Evolutionary conservation across 2,329 filamentous ascomycete genomes (phyloP).

Genomic region (Calonectria honghensis): DNA sequence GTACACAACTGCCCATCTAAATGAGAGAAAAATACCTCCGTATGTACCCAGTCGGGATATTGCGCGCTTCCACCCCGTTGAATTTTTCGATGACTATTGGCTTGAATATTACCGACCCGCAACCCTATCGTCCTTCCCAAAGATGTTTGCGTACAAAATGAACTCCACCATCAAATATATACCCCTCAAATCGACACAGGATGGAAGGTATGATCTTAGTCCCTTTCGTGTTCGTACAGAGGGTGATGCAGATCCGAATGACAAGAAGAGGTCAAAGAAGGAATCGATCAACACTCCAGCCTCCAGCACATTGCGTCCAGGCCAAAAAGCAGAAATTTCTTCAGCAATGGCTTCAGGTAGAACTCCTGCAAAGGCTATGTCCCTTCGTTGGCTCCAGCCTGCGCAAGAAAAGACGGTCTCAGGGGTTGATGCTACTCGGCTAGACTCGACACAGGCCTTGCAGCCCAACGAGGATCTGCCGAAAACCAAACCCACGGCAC

Average conservation of each 20-base stretch:
- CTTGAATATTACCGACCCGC: slow-evolving; percentile 95
- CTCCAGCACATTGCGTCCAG: slow-evolving; percentile 58
- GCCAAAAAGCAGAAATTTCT: slow-evolving; percentile 60
- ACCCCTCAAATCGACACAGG: slow-evolving; percentile 82
- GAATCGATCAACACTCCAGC: slow-evolving; percentile 79
- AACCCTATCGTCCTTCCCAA: slow-evolving; percentile 90
- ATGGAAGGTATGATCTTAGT: slow-evolving; percentile 87
- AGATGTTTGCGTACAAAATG: slow-evolving; percentile 94
- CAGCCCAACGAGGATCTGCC: slow-evolving; percentile 46
- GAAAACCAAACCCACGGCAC: slow-evolving; percentile 73
- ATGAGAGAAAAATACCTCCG: slow-evolving; percentile 75
- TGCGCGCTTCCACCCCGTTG: slow-evolving; percentile 66
- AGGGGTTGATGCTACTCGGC: slow-evolving; percentile 33
- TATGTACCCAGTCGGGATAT: slow-evolving; percentile 62
- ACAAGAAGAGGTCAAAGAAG: slow-evolving; percentile 79
- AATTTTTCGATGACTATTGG: slow-evolving; percentile 95
- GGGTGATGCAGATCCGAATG: slow-evolving; percentile 74
- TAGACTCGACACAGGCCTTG: slow-evolving; percentile 46
- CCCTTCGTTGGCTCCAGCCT: slow-evolving; percentile 77
- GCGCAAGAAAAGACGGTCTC: slow-evolving; percentile 60
- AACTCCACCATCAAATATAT: slow-evolving; percentile 92
- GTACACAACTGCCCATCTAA: slow-evolving; percentile 85
- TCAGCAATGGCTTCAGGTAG: slow-evolving; percentile 63
- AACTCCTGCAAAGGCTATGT: slow-evolving; percentile 68
- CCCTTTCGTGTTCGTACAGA: slow-evolving; percentile 89